Evolutionary conservation across 352 stramenopile species (phyloP).

Genomic region (Globisporangium ultimum): DNA sequence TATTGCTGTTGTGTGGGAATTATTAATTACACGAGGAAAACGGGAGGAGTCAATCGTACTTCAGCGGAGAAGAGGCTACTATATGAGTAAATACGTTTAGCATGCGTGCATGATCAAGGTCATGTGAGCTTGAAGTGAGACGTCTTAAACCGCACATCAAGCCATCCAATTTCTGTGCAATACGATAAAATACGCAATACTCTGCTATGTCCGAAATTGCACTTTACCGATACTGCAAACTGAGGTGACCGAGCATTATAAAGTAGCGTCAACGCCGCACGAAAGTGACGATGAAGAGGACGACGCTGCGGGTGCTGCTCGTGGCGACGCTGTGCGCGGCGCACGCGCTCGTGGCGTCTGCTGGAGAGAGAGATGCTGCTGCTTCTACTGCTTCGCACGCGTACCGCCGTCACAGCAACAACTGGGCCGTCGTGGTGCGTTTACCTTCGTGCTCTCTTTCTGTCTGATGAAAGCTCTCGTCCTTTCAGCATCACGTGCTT

Average conservation of each 20-base stretch:
- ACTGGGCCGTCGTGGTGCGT: conserved; percentile 83
- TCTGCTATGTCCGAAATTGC: background rate
- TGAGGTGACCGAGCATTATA: too few species aligned
- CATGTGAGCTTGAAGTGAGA: too few species aligned
- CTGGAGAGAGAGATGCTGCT: conserved; percentile 26
- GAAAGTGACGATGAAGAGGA: background rate
- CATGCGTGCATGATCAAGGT: too few species aligned
- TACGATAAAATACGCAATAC: background rate
- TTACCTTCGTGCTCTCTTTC: background rate
- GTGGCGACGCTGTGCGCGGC: conserved; percentile 1
- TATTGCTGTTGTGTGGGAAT: background rate
- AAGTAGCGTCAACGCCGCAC: background rate
- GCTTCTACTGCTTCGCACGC: conserved; percentile 47
- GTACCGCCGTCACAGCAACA: conserved; percentile 81
- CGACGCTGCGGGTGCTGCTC: conserved; percentile 15
- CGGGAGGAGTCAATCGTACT: background rate
- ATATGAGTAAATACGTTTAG: too few species aligned
- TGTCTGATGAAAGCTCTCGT: background rate
- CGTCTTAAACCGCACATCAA: too few species aligned
- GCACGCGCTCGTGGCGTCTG: conserved; percentile 7
- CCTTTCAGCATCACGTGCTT: background rate
- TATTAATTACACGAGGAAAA: too few species aligned
- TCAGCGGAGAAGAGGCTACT: background rate
- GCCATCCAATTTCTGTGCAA: too few species aligned
- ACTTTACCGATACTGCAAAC: background rate